Conservation (phyloP, 257 asterid genomes). For the Primulina huaijiensis region DNA sequence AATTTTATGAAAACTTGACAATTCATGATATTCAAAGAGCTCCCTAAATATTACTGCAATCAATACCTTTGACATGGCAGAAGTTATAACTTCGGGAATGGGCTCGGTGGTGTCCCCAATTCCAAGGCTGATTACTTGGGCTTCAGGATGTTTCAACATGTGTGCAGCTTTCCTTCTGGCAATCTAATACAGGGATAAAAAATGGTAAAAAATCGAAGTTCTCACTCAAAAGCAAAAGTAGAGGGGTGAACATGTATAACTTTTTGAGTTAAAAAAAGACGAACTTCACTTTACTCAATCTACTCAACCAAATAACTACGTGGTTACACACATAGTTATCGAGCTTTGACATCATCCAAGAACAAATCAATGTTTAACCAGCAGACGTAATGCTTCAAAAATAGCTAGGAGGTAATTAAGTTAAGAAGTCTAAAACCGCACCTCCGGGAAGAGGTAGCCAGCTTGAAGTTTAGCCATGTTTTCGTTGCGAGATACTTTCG, state of each 20-base stretch:
- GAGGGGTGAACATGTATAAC: background rate
- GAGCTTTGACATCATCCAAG: background rate
- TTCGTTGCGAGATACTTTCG: constrained; percentile 78
- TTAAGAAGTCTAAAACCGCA: constrained; percentile 24
- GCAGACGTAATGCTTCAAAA: constrained; percentile 15
- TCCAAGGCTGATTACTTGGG: constrained; percentile 90
- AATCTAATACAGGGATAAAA: constrained; percentile 44
- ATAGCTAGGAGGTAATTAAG: background rate
- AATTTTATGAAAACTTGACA: constrained; percentile 1
- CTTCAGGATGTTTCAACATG: constrained; percentile 73
- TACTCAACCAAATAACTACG: background rate
- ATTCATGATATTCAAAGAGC: constrained; percentile 9
- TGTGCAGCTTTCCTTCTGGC: constrained; percentile 85
- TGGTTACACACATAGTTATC: too few species aligned
- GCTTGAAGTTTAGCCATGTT: constrained; percentile 94
- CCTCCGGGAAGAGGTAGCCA: constrained; percentile 98
- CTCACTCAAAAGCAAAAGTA: constrained; percentile 12
- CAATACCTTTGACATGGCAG: constrained; percentile 86
- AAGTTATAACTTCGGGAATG: constrained; percentile 80
- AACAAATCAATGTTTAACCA: constrained; percentile 12
- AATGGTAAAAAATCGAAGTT: background rate
- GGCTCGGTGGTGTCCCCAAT: constrained; percentile 99
- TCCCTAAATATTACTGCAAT: constrained; percentile 7
- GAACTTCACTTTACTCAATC: too few species aligned
- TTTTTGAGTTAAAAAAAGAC: background rate